Base-by-base conservation (phyloP, 495 filamentous ascomycete species). In the Eremomyces bilateralis region DNA sequence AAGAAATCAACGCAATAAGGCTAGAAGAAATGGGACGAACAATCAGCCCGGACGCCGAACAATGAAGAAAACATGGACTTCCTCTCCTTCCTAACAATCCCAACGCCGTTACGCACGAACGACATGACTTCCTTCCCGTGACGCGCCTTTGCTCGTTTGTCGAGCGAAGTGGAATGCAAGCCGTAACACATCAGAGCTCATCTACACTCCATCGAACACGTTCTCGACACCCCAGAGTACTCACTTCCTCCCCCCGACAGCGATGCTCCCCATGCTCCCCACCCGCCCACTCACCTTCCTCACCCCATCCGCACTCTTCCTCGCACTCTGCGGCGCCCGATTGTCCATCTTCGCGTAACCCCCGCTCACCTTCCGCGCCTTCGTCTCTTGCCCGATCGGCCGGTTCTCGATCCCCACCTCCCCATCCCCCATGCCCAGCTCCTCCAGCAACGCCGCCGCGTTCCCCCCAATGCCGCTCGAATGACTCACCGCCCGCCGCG, bases 271-370 rank as follows among this genome's bases (percentile, higher is more conserved):
- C 12, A 75, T 58, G 48, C 84, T 91, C 4, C 82, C 82, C n/a
- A 93, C 65, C 5, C 85, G 69, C n/a, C 82, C 81, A 51, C 83
- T 93, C 4, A 76, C 75, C 60, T 97, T 97, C 35, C 85, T 69
- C 17, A 94, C 74, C 11, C 80, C 80, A 63, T 59, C 47, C 54
- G 61, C 58, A 63, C 58, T 64, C 47, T 63, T 58, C 43, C 71
- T 58, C 37, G 72, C 59, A 36, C 57, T 65, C 20, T 69, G 73
- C 46, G 67, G 73, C 1, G 73, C 64, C 22, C 84, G 65, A n/a
- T n/a, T n/a, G n/a, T n/a, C n/a, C 31, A 76, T 63, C 62, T 93
- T 94, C 41, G 63, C 63, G 4, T 74, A 54, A 31, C 74, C 64
- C 12, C 90, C 69, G 15, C 67, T 64, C 4, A 67, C 74, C 29